Base-by-base conservation (phyloP, 1,284 basidiomycete genomes). In the Lentinula novae-zelandiae region DNA sequence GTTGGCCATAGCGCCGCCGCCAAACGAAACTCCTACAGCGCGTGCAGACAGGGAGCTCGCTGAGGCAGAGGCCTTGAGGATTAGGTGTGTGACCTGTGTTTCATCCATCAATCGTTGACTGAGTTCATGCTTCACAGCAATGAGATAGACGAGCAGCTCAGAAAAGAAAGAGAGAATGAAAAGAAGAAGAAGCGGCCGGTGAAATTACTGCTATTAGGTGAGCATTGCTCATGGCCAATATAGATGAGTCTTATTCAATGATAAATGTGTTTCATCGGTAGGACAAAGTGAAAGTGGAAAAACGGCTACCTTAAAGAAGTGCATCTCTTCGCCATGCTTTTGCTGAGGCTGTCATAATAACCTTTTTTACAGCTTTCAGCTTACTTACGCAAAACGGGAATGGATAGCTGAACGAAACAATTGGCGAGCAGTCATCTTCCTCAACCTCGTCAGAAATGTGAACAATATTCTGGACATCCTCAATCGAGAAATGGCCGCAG, bases 371-470 rank as follows among this genome's bases (percentile, higher is more conserved):
- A 87, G 91, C 70, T 92, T 91, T 67, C 87, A 89, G 66, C 72
- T 92, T 2, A 82, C 82, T 3, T 88, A 89, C 66, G 84, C 89
- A 17, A 77, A 77, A 33, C 76, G 79, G 57, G 82, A 87, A 68
- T 89, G 90, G 85, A 77, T 79, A 3, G 82, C 85, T 63, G 87
- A 91, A 67, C 83, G 83, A 55, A 74, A 78, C 3, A 82, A 87
- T 36, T 92, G 90, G 90, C 82, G 87, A 17, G 76, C 82, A 7
- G 86, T 92, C 64, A 85, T 92, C 65, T 86, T 87, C 68, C 82
- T 92, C 70, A 87, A 92, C 70, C 82, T 92, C 70, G 79, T 90
- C 61, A 83, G 87, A 62, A 87, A 86, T 64, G 79, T 56, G 67
- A 81, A 84, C 66, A 71, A 72, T 50, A 82, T 90, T 53, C 75